These are phyloP conservation scores for Podospora anserina DNA, from an alignment of 495 filamentous ascomycete species.

Conservation along the genomic window DNA sequence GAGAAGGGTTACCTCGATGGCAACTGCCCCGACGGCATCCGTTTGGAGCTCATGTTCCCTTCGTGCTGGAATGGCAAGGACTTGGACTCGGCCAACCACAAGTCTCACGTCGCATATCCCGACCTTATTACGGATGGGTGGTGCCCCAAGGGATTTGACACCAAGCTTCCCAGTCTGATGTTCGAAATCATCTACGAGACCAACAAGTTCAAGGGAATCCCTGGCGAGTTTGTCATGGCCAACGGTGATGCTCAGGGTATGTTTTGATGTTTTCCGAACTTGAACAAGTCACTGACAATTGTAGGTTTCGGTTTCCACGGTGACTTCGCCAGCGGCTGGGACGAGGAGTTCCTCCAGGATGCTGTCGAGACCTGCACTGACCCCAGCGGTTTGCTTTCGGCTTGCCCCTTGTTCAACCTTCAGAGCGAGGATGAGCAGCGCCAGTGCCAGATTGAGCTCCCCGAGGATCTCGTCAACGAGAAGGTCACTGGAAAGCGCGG, in stretches of 20 bases:
- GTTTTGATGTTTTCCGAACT: constrained; percentile 7
- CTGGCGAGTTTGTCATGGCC: constrained; percentile 73
- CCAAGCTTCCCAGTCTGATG: constrained; percentile 69
- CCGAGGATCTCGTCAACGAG: constrained; percentile 32
- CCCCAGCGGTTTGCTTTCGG: constrained; percentile 45
- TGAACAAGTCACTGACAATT: background rate
- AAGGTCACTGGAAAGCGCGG: constrained; percentile 32
- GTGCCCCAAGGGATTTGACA: constrained; percentile 71
- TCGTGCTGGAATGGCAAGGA: constrained; percentile 86
- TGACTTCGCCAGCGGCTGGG: constrained; percentile 85
- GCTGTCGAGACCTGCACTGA: constrained; percentile 59
- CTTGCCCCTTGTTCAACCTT: constrained; percentile 57
- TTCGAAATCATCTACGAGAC: constrained; percentile 89
- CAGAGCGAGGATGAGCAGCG: constrained; percentile 35
- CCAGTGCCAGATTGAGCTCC: constrained; percentile 37
- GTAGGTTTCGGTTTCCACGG: constrained; percentile 76
- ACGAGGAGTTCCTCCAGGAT: constrained; percentile 55
- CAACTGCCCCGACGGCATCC: constrained; percentile 72
- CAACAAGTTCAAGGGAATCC: constrained; percentile 58
- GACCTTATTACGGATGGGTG: constrained; percentile 67
- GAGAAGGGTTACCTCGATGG: constrained; percentile 72
- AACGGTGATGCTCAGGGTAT: constrained; percentile 76
- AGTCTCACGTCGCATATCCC: constrained; percentile 75
- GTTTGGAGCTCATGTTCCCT: constrained; percentile 84
- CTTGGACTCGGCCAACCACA: constrained; percentile 58